Conservation (phyloP, 2,329 filamentous ascomycete genomes). For the Colletotrichum eremochloae region DNA sequence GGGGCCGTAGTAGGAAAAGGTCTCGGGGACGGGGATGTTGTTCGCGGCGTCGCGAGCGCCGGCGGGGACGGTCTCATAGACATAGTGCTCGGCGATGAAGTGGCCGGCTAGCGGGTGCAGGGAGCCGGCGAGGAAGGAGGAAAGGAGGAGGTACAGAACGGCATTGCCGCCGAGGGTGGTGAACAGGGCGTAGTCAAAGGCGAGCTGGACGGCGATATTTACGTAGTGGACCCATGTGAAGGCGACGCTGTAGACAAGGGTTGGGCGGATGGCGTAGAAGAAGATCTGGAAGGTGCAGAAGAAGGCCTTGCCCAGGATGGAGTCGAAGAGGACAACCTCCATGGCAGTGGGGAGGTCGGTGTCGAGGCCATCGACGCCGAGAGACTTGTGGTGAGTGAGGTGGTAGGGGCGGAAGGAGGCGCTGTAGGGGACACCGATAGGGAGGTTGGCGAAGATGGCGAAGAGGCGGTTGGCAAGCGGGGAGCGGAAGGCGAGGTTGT, state of each 20-base stretch:
- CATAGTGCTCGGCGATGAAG: slow-evolving; percentile 98
- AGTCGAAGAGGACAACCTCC: slow-evolving; percentile 94
- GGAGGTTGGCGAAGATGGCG: slow-evolving; percentile 94
- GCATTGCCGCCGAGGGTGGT: slow-evolving; percentile 71
- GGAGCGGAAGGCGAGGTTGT: slow-evolving; percentile 93
- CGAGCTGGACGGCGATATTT: slow-evolving; percentile 83
- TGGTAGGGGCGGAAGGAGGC: slow-evolving; percentile 98
- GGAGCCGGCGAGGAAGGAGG: slow-evolving; percentile 92
- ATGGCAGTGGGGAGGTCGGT: slow-evolving; percentile 94
- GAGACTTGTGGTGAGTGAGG: slow-evolving; percentile 97
- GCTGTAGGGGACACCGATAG: slow-evolving; percentile 95
- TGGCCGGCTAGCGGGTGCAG: slow-evolving; percentile 95
- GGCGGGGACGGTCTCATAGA: slow-evolving; percentile 75
- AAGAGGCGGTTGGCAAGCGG: slow-evolving; percentile 84
- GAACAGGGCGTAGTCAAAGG: slow-evolving; percentile 81
- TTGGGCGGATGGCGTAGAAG: slow-evolving; percentile 96
- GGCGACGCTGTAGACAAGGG: slow-evolving; percentile 91
- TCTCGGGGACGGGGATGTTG: slow-evolving; percentile 83
- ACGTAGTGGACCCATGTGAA: slow-evolving; percentile 86
- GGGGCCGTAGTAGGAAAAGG: slow-evolving; percentile 95
- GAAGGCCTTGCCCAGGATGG: slow-evolving; percentile 95
- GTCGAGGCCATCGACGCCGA: slow-evolving; percentile 95
- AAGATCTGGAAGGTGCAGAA: slow-evolving; percentile 99
- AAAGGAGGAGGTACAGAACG: slow-evolving; percentile 86
- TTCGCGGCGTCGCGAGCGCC: slow-evolving; percentile 70